Conservation (phyloP, 352 stramenopile genomes). For the Globisporangium mamillatum region DNA sequence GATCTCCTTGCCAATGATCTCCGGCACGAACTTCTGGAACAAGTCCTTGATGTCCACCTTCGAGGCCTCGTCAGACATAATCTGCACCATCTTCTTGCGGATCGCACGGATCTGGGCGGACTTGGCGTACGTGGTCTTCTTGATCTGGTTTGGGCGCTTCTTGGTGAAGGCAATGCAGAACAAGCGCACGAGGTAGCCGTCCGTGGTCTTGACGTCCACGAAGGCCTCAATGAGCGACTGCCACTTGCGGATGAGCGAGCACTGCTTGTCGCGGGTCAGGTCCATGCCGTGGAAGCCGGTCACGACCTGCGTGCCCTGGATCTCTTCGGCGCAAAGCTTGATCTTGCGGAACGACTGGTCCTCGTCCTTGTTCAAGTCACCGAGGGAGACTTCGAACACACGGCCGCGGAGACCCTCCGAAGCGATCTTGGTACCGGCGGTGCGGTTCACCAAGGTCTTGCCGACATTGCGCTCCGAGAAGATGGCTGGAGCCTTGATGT, state of each 20-base stretch:
- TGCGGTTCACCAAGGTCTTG: constrained; percentile 99
- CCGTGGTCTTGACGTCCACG: constrained; percentile 99
- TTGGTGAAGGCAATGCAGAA: constrained; percentile 99
- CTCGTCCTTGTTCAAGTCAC: constrained; percentile 99
- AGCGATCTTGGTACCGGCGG: constrained; percentile 95
- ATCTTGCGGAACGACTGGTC: constrained; percentile 98
- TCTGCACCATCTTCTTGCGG: constrained; percentile 98
- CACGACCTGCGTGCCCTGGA: constrained; percentile 89
- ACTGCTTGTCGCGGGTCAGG: constrained; percentile 98
- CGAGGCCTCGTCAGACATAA: constrained; percentile 96
- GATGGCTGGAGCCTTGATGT: constrained; percentile 98
- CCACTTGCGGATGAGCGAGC: constrained; percentile 99
- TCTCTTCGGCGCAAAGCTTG: constrained; percentile 98
- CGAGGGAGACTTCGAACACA: constrained; percentile 98
- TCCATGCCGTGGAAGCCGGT: constrained; percentile 93
- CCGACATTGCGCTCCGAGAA: constrained; percentile 97
- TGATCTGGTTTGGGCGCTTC: constrained; percentile 98
- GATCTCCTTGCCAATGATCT: constrained; percentile 98
- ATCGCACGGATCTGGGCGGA: constrained; percentile 96
- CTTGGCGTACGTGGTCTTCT: constrained; percentile 99
- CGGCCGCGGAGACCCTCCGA: constrained; percentile 98
- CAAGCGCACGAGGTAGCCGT: constrained; percentile 98
- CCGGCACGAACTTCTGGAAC: constrained; percentile 98
- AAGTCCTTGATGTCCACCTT: constrained; percentile 99
- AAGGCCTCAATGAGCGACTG: constrained; percentile 99